Conservation (phyloP, 352 stramenopile genomes). For the Phytophthora pistaciae region DNA sequence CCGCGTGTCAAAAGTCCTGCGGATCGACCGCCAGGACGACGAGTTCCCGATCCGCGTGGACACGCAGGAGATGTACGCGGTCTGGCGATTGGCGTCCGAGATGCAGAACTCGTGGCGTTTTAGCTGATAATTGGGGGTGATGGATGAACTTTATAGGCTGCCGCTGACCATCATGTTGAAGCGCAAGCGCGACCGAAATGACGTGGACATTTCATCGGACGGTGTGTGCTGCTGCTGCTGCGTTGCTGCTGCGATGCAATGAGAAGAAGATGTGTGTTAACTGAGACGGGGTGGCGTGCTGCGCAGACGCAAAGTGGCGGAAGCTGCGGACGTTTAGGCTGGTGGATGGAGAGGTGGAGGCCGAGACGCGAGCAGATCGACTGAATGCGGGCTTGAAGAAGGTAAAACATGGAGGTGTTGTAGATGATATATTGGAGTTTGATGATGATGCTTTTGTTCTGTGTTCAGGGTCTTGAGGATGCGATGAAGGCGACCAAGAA, state of each 20-base stretch:
- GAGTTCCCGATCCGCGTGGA: constrained; percentile 75
- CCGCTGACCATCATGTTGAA: constrained; percentile 78
- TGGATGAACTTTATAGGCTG: constrained; percentile 42
- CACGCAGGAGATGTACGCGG: constrained; percentile 73
- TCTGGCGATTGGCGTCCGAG: not conserved
- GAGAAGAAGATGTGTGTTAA: not conserved
- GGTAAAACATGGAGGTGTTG: constrained; percentile 22
- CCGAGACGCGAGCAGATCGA: constrained; percentile 59
- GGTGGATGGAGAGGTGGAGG: constrained; percentile 67
- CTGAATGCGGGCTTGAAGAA: constrained; percentile 66
- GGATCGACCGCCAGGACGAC: constrained; percentile 47
- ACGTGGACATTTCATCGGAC: constrained; percentile 48
- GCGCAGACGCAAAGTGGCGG: constrained; percentile 69
- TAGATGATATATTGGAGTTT: not conserved
- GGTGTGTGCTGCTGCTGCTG: constrained; percentile 33
- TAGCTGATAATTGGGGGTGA: not conserved
- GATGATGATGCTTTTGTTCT: not conserved
- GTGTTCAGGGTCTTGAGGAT: constrained; percentile 31
- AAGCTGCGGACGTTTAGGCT: constrained; percentile 81
- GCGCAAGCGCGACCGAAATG: constrained; percentile 65
- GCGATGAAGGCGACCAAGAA: constrained; percentile 43
- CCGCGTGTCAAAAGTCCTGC: constrained; percentile 67
- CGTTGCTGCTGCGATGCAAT: not conserved
- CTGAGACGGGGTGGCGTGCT: constrained; percentile 6
- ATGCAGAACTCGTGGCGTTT: not conserved